Conservation (phyloP, 306 rosid genomes). For the Medicago truncatula region MtrunA17r5.0-ANR NC_053047.1:16177001-16177500, state of each 20-base stretch:
- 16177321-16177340: constrained; percentile 72
- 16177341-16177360: constrained; percentile 77
- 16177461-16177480: constrained; percentile 54
- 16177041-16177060: constrained; percentile 66
- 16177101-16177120: constrained; percentile 80
- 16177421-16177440: constrained; percentile 73
- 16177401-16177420: constrained; percentile 57
- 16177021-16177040: constrained; percentile 75
- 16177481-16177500: constrained; percentile 65
- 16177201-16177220: constrained; percentile 75
- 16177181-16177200: constrained; percentile 80
- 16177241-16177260: constrained; percentile 68
- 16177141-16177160: constrained; percentile 56
- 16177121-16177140: constrained; percentile 82
- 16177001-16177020: constrained; percentile 74
- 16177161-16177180: constrained; percentile 79
- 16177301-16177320: constrained; percentile 56
- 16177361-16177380: constrained; percentile 11
- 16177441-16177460: constrained; percentile 74
- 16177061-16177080: constrained; percentile 75
- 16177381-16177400: constrained; percentile 79
- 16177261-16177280: constrained; percentile 46
- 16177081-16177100: constrained; percentile 74
- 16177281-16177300: neutral
- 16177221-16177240: constrained; percentile 78